Percentiles rank a stretch among this genome's conserved stretches.
phyloP scores from a whole-genome alignment of 495 filamentous ascomycete genomes.

The Hypoxylon intermedium region DNA sequence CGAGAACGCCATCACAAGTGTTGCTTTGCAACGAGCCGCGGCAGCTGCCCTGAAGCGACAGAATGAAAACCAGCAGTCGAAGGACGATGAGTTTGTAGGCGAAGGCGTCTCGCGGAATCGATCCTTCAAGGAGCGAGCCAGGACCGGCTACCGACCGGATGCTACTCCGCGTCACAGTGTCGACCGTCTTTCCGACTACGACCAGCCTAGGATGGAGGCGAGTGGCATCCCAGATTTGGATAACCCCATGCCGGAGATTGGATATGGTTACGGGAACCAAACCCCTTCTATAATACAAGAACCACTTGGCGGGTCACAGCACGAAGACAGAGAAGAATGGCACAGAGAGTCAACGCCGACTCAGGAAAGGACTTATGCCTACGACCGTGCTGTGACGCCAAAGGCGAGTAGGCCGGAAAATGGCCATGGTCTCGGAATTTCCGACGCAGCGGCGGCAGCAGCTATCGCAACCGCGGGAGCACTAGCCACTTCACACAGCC shows the following conservation, averaged over 20 bases:
- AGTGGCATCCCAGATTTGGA: conserved; percentile 67
- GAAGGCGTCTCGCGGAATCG: conserved; percentile 54
- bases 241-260: conserved; percentile 73
- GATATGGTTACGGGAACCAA: conserved; percentile 62
- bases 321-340: conserved; percentile 46
- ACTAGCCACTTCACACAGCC: conserved; percentile 52
- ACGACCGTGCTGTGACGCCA: conserved; percentile 48
- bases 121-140: conserved; percentile 64
- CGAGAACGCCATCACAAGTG: conserved; percentile 59
- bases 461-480: conserved; percentile 54
- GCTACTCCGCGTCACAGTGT: conserved; percentile 80
- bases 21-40: conserved; percentile 57
- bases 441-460: conserved; percentile 52
- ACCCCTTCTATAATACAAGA: conserved; percentile 50
- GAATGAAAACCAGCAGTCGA: conserved; percentile 37
- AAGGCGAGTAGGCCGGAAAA: conserved; percentile 41
- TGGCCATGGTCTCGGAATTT: conserved; percentile 41
- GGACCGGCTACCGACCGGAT: conserved; percentile 56
- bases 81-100: conserved; percentile 35
- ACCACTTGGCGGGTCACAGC: conserved; percentile 38
- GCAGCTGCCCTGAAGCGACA: conserved; percentile 55
- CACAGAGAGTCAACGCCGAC: conserved; percentile 50
- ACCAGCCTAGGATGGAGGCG: conserved; percentile 63
- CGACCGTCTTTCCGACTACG: conserved; percentile 67
- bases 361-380: conserved; percentile 45